Evolutionary conservation across 1,284 basidiomycete species (phyloP), one percentile per base, ranked within the genome.

Genomic region (Quambalaria eucalypti): DNA sequence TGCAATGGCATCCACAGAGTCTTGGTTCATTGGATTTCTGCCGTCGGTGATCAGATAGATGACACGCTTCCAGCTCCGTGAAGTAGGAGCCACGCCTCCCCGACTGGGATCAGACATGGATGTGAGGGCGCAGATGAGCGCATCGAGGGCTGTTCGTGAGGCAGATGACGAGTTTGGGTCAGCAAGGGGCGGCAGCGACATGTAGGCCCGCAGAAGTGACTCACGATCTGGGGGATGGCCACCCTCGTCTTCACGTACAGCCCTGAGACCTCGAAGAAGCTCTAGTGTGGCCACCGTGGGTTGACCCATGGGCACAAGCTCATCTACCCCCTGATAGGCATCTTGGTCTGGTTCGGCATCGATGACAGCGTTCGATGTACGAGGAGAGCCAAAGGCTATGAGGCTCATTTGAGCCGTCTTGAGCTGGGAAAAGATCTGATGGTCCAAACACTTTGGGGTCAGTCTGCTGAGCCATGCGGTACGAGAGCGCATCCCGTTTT

Each of bases 361-460:
- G 65, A 85, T 81, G 60, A 89, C 77, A 31, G 84, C 78, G 65
- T 93, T 93, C 19, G 80, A 49, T 49, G 61, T 56, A 49, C 58
- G 51, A 49, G 42, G 52, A 33, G 56, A 66, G 40, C 90, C 90
- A 69, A 89, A 91, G 3, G 86, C 78, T 47, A 93, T 82, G 30
- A 96, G 82, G 19, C 87, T 88, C 69, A 89, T 90, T 66, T 88
- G 84, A 68, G 93, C 90, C 9, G 91, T 93, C 79, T 95, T 95
- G 42, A 90, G 80, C 4, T 85, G 87, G 62, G 87, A 84, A 71
- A 85, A 89, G 58, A 95, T 89, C 90, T 91, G 63, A 12, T n/a
- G 36, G 8, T 14, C 16, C 36, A 10, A 39, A 5, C 16, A n/a
- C 36, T n/a, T 4, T 39, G 36, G 16, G 21, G 36, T 12, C 36